Evolutionary conservation across 257 asterid genomes (phyloP).

Genomic region (Henckelia pumila): DNA sequence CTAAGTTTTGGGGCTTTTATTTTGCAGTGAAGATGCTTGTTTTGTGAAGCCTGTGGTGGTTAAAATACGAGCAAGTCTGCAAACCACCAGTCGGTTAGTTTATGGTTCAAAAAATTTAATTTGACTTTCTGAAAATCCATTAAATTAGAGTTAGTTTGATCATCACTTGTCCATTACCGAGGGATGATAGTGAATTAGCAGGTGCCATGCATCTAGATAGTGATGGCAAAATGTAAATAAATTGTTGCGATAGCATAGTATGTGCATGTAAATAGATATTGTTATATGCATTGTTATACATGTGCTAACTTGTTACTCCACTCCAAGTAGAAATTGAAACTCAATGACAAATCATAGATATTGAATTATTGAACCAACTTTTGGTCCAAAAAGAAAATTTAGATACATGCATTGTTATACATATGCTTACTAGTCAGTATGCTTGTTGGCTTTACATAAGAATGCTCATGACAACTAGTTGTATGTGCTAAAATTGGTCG

Average conservation of each 20-base stretch:
- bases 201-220: neutral
- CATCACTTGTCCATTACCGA: neutral
- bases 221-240: neutral
- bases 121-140: neutral
- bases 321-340: too few species aligned
- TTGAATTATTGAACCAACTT: too few species aligned
- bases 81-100: neutral
- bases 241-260: neutral
- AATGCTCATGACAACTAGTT: too few species aligned
- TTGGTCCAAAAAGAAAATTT: too few species aligned
- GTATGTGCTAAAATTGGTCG: too few species aligned
- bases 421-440: too few species aligned
- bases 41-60: constrained; percentile 5
- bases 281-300: too few species aligned
- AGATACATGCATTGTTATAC: too few species aligned
- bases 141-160: neutral
- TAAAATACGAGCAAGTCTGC: neutral
- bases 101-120: neutral
- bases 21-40: constrained; percentile 16
- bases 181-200: neutral
- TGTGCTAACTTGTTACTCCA: too few species aligned
- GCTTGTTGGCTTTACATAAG: too few species aligned
- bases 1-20: neutral
- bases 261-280: too few species aligned
- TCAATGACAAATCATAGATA: too few species aligned